These are phyloP conservation scores for Lathyrus aphaca DNA, from an alignment of 306 rosid species.

Conservation along the genomic window DNA sequence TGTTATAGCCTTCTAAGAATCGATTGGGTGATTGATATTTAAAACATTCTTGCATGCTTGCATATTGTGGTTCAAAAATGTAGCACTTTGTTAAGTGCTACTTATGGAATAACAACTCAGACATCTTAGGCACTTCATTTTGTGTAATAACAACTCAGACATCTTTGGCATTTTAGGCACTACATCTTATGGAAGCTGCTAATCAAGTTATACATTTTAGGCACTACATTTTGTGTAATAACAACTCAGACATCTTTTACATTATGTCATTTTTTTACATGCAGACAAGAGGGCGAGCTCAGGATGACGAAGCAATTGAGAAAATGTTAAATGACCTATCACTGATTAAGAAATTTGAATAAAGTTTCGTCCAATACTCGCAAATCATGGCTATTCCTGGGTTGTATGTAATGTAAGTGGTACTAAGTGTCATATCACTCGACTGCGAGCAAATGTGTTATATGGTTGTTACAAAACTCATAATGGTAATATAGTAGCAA, in stretches of 20 bases:
- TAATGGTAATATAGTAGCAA: not conserved
- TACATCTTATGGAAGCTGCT: conserved; percentile 22
- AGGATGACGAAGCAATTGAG: conserved; percentile 92
- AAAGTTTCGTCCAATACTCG: conserved; percentile 15
- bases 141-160: not conserved
- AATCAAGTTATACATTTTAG: conserved; percentile 8
- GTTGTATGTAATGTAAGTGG: not conserved
- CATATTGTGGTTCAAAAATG: not conserved
- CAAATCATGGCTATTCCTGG: not conserved
- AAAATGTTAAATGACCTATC: conserved; percentile 90
- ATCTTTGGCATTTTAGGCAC: conserved; percentile 10
- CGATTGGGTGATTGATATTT: not conserved
- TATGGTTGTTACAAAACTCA: conserved; percentile 13
- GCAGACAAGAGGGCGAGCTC: conserved; percentile 92
- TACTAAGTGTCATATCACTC: not conserved
- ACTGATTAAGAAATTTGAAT: conserved; percentile 87
- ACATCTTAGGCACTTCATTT: conserved; percentile 7
- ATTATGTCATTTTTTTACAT: not conserved
- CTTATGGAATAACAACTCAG: conserved; percentile 9
- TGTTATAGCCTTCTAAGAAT: not conserved
- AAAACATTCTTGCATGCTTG: not conserved
- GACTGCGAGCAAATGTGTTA: conserved; percentile 19
- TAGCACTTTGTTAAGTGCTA: not conserved
- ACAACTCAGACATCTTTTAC: not conserved
- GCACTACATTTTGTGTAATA: not conserved